A percentile compares a stretch with the other conserved stretches of the same genome.
phyloP scores from a whole-genome alignment of 371 early-diverging fungal genomes.

The Cladochytrium tenue region DNA sequence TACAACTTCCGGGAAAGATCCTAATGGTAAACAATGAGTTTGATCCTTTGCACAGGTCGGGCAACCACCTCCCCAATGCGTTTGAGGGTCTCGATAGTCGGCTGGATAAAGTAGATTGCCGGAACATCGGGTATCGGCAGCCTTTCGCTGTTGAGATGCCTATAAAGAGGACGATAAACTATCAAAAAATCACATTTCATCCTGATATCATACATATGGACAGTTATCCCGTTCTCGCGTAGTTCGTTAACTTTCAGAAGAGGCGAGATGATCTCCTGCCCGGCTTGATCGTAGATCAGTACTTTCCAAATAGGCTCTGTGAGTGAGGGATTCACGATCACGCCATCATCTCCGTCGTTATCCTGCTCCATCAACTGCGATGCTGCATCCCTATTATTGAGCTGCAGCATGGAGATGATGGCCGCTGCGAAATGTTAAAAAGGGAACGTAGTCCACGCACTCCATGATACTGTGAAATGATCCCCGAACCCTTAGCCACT shows the following conservation, averaged over 20 bases:
- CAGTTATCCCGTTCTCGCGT: slow-evolving; percentile 96
- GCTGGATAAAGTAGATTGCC: slow-evolving; percentile 96
- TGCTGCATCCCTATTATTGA: slow-evolving; percentile 31
- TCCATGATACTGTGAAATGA: too few relatives aligned
- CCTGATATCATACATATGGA: slow-evolving; percentile 91
- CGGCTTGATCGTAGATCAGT: slow-evolving; percentile 90
- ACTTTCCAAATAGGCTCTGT: slow-evolving; percentile 88
- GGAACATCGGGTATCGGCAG: slow-evolving; percentile 93
- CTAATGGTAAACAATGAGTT: slow-evolving; percentile 33
- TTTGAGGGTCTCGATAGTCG: slow-evolving; percentile 81
- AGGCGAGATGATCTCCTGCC: slow-evolving; percentile 94
- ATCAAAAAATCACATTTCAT: slow-evolving; percentile 11
- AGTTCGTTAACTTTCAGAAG: slow-evolving; percentile 95
- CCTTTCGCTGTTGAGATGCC: slow-evolving; percentile 73
- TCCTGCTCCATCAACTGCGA: slow-evolving; percentile 4
- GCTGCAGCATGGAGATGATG: slow-evolving; percentile 40
- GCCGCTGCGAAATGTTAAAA: too few relatives aligned
- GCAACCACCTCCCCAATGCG: slow-evolving; percentile 70
- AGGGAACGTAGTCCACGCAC: too few relatives aligned
- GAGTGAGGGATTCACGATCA: not conserved
- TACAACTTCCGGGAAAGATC: slow-evolving; percentile 91
- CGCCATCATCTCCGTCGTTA: slow-evolving; percentile 5
- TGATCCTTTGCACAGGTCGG: not conserved
- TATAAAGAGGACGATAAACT: slow-evolving; percentile 8
- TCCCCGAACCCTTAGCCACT: too few relatives aligned